These are phyloP conservation scores for Nannizziopsis arthrosporioides DNA, from an alignment of 2,329 filamentous ascomycete species.

Conservation along the genomic window DNA sequence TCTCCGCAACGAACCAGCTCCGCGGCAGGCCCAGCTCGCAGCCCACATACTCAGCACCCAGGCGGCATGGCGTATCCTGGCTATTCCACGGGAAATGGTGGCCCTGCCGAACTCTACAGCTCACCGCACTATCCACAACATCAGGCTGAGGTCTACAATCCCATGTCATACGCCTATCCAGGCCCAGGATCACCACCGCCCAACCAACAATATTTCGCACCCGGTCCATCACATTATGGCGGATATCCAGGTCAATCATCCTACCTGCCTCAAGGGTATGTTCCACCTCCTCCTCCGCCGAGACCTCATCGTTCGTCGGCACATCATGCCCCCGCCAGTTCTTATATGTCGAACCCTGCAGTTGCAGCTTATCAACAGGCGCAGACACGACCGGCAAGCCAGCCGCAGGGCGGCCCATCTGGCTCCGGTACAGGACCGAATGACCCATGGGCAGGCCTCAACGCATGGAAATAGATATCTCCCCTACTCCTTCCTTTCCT, in stretches of 20 bases:
- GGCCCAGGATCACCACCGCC: slow-evolving; percentile 34
- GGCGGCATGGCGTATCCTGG: neutral
- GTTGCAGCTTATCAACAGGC: slow-evolving; percentile 44
- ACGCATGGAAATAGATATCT: slow-evolving; percentile 51
- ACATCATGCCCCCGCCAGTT: slow-evolving; percentile 37
- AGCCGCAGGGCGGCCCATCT: slow-evolving; percentile 19
- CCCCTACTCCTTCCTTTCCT: no score
- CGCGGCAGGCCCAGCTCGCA: neutral
- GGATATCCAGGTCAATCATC: slow-evolving; percentile 27
- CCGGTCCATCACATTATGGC: slow-evolving; percentile 24
- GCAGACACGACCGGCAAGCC: slow-evolving; percentile 30
- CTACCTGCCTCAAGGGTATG: slow-evolving; percentile 50
- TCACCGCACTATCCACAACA: slow-evolving; percentile 22
- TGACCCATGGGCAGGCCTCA: slow-evolving; percentile 62
- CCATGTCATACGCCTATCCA: slow-evolving; percentile 40
- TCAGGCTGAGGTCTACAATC: slow-evolving; percentile 37
- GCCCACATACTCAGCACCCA: slow-evolving; percentile 4
- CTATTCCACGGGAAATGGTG: slow-evolving; percentile 22
- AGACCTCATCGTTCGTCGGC: slow-evolving; percentile 42
- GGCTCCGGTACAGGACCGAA: slow-evolving; percentile 15
- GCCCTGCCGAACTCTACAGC: neutral
- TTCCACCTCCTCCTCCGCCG: slow-evolving; percentile 56
- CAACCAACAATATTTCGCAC: slow-evolving; percentile 30
- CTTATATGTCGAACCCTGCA: slow-evolving; percentile 38
- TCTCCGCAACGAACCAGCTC: slow-evolving; percentile 27